Evolutionary conservation across 2,329 filamentous ascomycete genomes (phyloP).

Genomic region (Claviceps pazoutovae): DNA sequence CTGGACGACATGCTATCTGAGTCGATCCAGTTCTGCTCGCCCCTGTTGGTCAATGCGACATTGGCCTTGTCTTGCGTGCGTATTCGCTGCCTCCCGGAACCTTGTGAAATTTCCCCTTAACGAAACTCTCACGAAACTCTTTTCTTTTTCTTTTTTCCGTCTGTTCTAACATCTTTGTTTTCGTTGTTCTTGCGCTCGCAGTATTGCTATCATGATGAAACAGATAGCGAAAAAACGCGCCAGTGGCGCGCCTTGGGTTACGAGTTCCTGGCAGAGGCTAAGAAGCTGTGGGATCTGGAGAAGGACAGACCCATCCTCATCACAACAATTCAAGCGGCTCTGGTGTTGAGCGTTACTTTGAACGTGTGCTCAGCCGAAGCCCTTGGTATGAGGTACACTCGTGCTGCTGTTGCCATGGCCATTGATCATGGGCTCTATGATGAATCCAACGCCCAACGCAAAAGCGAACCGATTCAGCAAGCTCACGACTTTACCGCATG

Average conservation of each 20-base stretch:
- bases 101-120: neutral
- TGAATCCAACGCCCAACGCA: neutral
- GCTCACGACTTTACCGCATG: neutral
- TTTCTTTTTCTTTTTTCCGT: neutral
- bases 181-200: neutral
- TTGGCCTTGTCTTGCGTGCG: slow-evolving; percentile 2
- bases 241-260: slow-evolving; percentile 15
- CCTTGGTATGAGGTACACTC: neutral
- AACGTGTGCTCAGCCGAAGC: neutral
- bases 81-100: slow-evolving; percentile 7
- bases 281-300: slow-evolving; percentile 18
- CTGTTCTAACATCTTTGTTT: neutral
- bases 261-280: slow-evolving; percentile 19
- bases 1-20: neutral
- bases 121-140: neutral
- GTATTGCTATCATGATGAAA: neutral
- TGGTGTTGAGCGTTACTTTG: slow-evolving; percentile 9
- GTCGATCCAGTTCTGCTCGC: neutral
- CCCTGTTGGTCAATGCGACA: neutral
- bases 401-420: neutral
- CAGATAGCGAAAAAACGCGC: slow-evolving; percentile 14
- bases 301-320: slow-evolving; percentile 9
- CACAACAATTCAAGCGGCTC: slow-evolving; percentile 17
- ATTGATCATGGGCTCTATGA: neutral
- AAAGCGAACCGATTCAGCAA: neutral